A percentile compares a stretch with the other conserved stretches of the same genome.
Conservation (phyloP, 495 filamentous ascomycete species). For the Neurospora cerealis region DNA sequence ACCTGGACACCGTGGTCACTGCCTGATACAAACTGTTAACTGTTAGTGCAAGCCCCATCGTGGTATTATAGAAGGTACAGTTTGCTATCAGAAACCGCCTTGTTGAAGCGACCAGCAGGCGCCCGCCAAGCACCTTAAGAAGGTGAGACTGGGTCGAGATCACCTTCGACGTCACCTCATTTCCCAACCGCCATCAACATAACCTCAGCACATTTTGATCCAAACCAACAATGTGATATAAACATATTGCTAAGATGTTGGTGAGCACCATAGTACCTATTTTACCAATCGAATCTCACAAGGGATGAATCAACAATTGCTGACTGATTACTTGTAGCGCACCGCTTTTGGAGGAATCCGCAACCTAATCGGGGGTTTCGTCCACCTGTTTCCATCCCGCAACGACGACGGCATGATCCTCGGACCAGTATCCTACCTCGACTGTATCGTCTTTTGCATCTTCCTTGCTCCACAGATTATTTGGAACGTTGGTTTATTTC, state of each 20-base stretch:
- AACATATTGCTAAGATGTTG: not conserved
- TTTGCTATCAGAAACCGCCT: not conserved
- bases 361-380: not conserved
- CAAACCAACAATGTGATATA: not conserved
- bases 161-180: not conserved
- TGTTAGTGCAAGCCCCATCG: not conserved
- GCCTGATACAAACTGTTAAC: not conserved
- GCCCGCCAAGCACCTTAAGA: not conserved
- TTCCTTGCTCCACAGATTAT: constrained; percentile 58
- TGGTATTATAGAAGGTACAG: not conserved
- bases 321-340: not conserved
- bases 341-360: not conserved
- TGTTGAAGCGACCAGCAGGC: not conserved
- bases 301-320: not conserved
- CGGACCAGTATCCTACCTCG: constrained; percentile 56
- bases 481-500: constrained; percentile 45
- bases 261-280: not conserved
- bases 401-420: constrained; percentile 38
- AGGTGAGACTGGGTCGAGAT: not conserved
- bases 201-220: not conserved
- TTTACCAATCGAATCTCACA: not conserved
- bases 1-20: not conserved
- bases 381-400: not conserved
- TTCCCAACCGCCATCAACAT: not conserved
- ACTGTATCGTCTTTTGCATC: constrained; percentile 57